Conservation (phyloP, 2,329 filamentous ascomycete genomes). For the Ophiocordyceps robertsii region DNA sequence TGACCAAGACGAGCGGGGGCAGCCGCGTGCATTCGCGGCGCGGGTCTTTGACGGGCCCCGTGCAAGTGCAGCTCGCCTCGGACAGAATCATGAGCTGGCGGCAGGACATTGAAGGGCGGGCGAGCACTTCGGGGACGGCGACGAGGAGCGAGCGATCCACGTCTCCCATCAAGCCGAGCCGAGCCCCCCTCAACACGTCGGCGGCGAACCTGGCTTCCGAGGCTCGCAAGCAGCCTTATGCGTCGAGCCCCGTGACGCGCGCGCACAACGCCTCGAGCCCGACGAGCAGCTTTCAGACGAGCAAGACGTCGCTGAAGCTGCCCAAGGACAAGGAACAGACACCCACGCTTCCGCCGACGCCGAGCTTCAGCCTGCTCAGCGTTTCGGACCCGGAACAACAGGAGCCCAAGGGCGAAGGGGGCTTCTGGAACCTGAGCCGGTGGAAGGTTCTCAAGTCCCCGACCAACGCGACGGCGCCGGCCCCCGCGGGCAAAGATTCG, state of each 20-base stretch:
- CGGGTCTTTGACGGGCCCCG: conserved; percentile 32
- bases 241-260: conserved; percentile 12
- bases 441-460: conserved; percentile 31
- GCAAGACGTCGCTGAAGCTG: conserved; percentile 10
- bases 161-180: conserved; percentile 34
- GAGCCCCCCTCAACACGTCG: conserved; percentile 21
- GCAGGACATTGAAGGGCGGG: conserved; percentile 43
- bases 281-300: conserved; percentile 17
- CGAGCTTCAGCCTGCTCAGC: conserved; percentile 38
- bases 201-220: conserved; percentile 29
- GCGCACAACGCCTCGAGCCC: conserved; percentile 22
- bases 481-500: neutral
- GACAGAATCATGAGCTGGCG: conserved; percentile 86
- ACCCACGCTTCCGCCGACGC: conserved; percentile 31
- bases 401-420: conserved; percentile 26
- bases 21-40: conserved; percentile 36
- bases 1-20: conserved; percentile 37
- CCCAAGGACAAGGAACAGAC: conserved; percentile 12
- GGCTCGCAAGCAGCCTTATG: conserved; percentile 29
- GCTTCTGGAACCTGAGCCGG: conserved; percentile 45
- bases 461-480: conserved; percentile 10
- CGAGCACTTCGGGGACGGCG: conserved; percentile 24
- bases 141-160: conserved; percentile 39
- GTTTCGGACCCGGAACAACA: conserved; percentile 20
- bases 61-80: conserved; percentile 24